phyloP scores from a whole-genome alignment of 83 land plant species.

The Picea abies region DNA sequence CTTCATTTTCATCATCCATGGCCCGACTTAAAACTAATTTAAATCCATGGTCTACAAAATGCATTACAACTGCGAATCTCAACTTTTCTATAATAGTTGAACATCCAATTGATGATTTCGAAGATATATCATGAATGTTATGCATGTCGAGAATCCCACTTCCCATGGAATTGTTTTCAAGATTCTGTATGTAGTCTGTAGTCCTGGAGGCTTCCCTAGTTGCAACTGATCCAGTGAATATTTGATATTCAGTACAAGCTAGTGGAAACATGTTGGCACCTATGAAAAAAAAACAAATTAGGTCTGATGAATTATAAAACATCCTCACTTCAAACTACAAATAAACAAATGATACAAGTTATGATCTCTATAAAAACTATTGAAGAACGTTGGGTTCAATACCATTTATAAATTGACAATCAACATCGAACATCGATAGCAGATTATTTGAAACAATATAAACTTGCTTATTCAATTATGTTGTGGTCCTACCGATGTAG shows the following conservation, averaged over 20 bases:
- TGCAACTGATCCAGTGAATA: conserved; percentile 9
- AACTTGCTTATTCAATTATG: too few species aligned
- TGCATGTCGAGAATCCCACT: conserved; percentile 11
- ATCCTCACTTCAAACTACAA: too few species aligned
- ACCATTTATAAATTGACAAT: too few species aligned
- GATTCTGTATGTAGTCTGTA: not conserved
- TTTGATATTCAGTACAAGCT: not conserved
- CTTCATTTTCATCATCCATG: too few species aligned
- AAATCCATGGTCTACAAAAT: conserved; percentile 65
- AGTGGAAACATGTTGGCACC: conserved; percentile 17
- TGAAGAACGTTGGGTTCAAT: too few species aligned
- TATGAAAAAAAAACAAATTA: not conserved
- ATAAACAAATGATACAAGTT: too few species aligned
- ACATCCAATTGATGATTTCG: not conserved
- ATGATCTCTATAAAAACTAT: too few species aligned
- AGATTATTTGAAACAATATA: too few species aligned
- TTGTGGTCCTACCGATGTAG: too few species aligned
- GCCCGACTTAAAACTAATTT: too few species aligned
- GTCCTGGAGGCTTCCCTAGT: not conserved
- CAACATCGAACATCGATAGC: too few species aligned
- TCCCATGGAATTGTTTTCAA: conserved; percentile 14
- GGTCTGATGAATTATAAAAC: too few species aligned
- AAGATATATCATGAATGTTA: not conserved
- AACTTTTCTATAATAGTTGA: conserved; percentile 28
- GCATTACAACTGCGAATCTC: conserved; percentile 69